Evolutionary conservation across 768 basidiomycete species (phyloP).

Genomic region (Pleurotus sapidus): DNA sequence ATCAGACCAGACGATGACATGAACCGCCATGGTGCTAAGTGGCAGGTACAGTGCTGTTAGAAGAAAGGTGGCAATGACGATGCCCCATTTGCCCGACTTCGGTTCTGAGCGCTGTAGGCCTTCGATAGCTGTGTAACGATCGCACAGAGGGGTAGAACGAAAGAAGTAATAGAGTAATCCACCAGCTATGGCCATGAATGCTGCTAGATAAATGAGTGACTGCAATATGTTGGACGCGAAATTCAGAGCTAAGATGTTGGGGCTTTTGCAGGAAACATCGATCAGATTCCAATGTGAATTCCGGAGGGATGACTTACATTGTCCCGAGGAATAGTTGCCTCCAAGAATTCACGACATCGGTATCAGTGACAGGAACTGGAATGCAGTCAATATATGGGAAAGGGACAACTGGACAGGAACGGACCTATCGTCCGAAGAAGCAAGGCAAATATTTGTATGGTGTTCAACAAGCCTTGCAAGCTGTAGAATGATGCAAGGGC

Average conservation of each 20-base stretch:
- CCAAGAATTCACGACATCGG: slow-evolving; percentile 47
- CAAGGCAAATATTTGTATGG: slow-evolving; percentile 69
- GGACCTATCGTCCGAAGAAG: slow-evolving; percentile 65
- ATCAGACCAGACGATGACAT: slow-evolving; percentile 73
- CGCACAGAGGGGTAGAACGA: slow-evolving; percentile 43
- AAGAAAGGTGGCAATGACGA: slow-evolving; percentile 62
- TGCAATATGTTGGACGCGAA: slow-evolving; percentile 59
- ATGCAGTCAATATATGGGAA: neutral
- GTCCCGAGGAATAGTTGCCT: slow-evolving; percentile 59
- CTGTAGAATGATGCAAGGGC: slow-evolving; percentile 67
- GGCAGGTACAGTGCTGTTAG: slow-evolving; percentile 73
- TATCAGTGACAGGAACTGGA: slow-evolving; percentile 36
- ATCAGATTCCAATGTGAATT: neutral
- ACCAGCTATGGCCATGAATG: slow-evolving; percentile 54
- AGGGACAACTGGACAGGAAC: slow-evolving; percentile 3
- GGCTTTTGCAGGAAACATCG: slow-evolving; percentile 34
- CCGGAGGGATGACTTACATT: slow-evolving; percentile 42
- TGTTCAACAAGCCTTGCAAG: slow-evolving; percentile 65
- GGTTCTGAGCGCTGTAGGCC: slow-evolving; percentile 48
- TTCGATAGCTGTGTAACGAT: slow-evolving; percentile 48
- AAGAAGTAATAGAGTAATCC: slow-evolving; percentile 58
- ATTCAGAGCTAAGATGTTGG: slow-evolving; percentile 73
- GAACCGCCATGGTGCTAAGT: slow-evolving; percentile 73
- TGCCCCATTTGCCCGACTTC: slow-evolving; percentile 43
- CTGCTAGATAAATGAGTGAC: slow-evolving; percentile 56